Evolutionary conservation across 139 green algal genomes (phyloP).

Genomic region (Nannochloris sp.): DNA sequence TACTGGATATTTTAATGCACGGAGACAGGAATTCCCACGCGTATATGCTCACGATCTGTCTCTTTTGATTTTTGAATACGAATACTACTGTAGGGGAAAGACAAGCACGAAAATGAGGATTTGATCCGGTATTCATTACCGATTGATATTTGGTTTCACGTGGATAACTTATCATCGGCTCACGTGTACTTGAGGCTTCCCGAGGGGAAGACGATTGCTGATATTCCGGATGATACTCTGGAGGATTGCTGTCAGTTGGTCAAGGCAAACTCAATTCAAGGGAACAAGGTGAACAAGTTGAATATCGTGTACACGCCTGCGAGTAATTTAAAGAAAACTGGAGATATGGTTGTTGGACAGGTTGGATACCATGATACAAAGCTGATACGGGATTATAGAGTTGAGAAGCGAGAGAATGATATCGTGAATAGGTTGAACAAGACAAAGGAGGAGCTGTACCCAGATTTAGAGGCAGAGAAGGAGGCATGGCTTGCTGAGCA

Average conservation of each 20-base stretch:
- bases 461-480: constrained; percentile 69
- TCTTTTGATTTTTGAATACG: background rate
- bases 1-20: background rate
- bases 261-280: constrained; percentile 94
- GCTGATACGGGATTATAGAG: constrained; percentile 50
- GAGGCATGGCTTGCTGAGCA: constrained; percentile 47
- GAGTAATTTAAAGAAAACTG: constrained; percentile 83
- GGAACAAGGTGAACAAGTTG: constrained; percentile 64
- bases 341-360: constrained; percentile 69
- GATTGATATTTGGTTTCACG: constrained; percentile 86
- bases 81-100: constrained; percentile 30
- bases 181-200: constrained; percentile 93
- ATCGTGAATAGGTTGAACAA: constrained; percentile 92
- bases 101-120: constrained; percentile 96
- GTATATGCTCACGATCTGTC: too few relatives aligned
- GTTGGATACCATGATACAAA: constrained; percentile 81
- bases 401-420: constrained; percentile 72
- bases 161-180: constrained; percentile 86
- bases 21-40: too few relatives aligned
- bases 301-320: constrained; percentile 88
- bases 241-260: constrained; percentile 89
- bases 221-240: constrained; percentile 75
- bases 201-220: constrained; percentile 43
- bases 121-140: constrained; percentile 32
- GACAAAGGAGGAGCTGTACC: constrained; percentile 66